A percentile compares a stretch with the other conserved stretches of the same genome.
These are phyloP conservation scores for Melastoma candidum DNA, from an alignment of 441 rosid genomes.

Conservation along the genomic window DNA sequence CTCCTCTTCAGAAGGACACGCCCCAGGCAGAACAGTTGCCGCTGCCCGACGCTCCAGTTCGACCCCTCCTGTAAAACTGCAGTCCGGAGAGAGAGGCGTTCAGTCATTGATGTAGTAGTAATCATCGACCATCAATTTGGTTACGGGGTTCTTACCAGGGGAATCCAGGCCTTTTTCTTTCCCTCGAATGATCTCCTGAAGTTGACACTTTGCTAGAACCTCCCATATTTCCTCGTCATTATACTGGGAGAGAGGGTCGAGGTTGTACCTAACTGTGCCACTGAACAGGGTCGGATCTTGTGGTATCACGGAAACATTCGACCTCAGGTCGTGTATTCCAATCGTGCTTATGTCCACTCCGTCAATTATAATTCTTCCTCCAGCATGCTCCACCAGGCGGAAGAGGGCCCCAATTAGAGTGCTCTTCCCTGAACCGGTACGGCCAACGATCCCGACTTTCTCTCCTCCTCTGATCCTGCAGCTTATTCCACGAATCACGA, in stretches of 20 bases:
- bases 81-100: too few relatives aligned
- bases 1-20: constrained; percentile 6
- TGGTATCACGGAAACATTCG: constrained; percentile 14
- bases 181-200: constrained; percentile 13
- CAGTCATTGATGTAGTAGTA: too few relatives aligned
- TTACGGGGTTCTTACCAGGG: constrained; percentile 8
- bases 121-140: not conserved
- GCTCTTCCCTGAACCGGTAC: constrained; percentile 17
- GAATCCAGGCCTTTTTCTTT: constrained; percentile 14
- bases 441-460: constrained; percentile 17
- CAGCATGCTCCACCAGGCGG: constrained; percentile 16
- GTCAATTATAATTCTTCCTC: constrained; percentile 8
- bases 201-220: constrained; percentile 20
- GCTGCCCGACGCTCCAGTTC: constrained; percentile 10
- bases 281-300: constrained; percentile 16
- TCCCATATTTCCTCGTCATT: constrained; percentile 13
- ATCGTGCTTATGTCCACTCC: constrained; percentile 9
- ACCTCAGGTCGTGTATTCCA: constrained; percentile 18
- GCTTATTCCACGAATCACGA: constrained; percentile 14
- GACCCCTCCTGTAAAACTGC: constrained; percentile 7
- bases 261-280: constrained; percentile 15
- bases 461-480: constrained; percentile 14
- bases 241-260: constrained; percentile 14
- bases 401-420: constrained; percentile 15
- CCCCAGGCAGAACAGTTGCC: constrained; percentile 11